Evolutionary conservation across 805 yeast species (phyloP).

Genomic region (Kodamaea leandrae): DNA sequence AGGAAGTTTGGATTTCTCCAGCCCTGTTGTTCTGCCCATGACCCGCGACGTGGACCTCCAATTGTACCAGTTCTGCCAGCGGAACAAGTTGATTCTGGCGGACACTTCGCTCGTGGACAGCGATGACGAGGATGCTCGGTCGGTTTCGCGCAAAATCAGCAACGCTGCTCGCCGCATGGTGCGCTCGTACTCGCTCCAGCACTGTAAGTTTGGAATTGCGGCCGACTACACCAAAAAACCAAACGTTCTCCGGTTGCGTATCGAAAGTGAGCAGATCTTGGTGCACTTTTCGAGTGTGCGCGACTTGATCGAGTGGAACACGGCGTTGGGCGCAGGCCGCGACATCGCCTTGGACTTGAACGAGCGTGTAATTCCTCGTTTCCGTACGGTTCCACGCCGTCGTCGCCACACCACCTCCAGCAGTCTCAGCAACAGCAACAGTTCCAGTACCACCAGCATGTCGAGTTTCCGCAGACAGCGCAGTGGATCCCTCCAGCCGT

Average conservation of each 20-base stretch:
- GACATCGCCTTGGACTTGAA: constrained; percentile 77
- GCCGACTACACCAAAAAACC: constrained; percentile 73
- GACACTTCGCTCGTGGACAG: constrained; percentile 6
- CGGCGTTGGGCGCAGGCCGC: constrained; percentile 67
- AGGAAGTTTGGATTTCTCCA: too few relatives aligned
- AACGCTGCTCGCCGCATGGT: constrained; percentile 25
- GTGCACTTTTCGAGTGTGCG: constrained; percentile 60
- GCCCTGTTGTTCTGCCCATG: constrained; percentile 15
- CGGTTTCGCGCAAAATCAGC: constrained; percentile 1
- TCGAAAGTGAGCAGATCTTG: constrained; percentile 80
- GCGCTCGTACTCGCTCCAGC: constrained; percentile 78
- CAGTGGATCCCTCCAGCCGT: constrained; percentile 5
- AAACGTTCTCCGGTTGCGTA: constrained; percentile 68
- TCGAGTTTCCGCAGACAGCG: constrained; percentile 8
- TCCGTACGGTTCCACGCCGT: constrained; percentile 78
- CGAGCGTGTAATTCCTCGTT: constrained; percentile 68
- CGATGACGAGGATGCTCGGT: constrained; percentile 6
- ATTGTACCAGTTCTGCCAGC: constrained; percentile 24
- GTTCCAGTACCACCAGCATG: constrained; percentile 8
- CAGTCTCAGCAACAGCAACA: constrained; percentile 1
- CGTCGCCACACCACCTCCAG: constrained; percentile 16
- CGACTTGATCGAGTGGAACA: constrained; percentile 77
- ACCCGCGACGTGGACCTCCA: constrained; percentile 28
- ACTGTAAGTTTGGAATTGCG: constrained; percentile 82
- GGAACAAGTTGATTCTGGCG: constrained; percentile 17